phyloP scores from a whole-genome alignment of 805 yeast genomes.

The Lachancea cidri region DNA sequence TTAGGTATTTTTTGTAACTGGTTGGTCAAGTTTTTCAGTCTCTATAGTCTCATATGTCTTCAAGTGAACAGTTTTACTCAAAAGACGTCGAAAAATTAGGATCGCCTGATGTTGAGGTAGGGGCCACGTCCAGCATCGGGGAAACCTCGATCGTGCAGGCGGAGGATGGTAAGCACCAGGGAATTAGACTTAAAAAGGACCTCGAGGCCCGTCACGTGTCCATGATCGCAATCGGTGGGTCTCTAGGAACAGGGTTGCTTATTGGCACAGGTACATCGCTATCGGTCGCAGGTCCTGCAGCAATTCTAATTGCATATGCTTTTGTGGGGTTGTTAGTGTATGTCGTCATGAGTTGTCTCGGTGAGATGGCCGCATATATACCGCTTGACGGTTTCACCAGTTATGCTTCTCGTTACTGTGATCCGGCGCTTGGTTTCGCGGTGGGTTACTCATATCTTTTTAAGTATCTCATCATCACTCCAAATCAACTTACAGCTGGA shows the following conservation, averaged over 20 bases:
- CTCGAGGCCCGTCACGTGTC: constrained; percentile 54
- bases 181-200: constrained; percentile 23
- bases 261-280: constrained; percentile 74
- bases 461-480: constrained; percentile 44
- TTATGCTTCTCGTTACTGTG: constrained; percentile 47
- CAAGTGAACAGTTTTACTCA: too few relatives aligned
- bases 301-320: constrained; percentile 55
- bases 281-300: constrained; percentile 59
- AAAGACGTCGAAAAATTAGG: not conserved
- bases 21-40: too few relatives aligned
- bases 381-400: constrained; percentile 67
- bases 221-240: constrained; percentile 80
- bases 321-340: constrained; percentile 68
- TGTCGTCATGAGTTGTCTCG: constrained; percentile 62
- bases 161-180: constrained; percentile 14
- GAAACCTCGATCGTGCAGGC: not conserved
- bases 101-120: not conserved
- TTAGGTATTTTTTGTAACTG: too few relatives aligned
- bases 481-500: constrained; percentile 43
- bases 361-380: constrained; percentile 63
- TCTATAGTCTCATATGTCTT: too few relatives aligned
- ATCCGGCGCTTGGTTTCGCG: constrained; percentile 43
- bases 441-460: constrained; percentile 43
- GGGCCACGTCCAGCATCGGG: not conserved
- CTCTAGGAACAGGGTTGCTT: constrained; percentile 74